Percentiles rank a stretch among this genome's conserved stretches.
These are phyloP conservation scores for Clohesyomyces aquaticus DNA, from an alignment of 495 filamentous ascomycete species.

Conservation along the genomic window DNA sequence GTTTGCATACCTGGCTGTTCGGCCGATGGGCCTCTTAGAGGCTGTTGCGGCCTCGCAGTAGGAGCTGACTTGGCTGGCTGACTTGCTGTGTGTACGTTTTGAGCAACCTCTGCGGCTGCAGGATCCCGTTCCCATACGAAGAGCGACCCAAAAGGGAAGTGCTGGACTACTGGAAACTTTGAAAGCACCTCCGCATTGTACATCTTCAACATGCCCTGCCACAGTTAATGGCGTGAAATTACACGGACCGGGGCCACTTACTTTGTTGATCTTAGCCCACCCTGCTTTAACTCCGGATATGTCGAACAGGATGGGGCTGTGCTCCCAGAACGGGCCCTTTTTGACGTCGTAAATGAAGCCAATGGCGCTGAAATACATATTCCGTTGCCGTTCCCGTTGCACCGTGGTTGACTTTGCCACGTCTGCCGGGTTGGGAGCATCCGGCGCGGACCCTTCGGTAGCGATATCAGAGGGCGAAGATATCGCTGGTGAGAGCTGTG, in stretches of 20 bases:
- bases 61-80: slow-evolving; percentile 52
- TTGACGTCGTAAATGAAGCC: slow-evolving; percentile 99
- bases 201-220: slow-evolving; percentile 73
- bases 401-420: slow-evolving; percentile 70
- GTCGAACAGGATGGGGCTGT: slow-evolving; percentile 93
- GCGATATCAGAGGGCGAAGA: slow-evolving; percentile 61
- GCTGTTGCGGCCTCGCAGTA: slow-evolving; percentile 18
- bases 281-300: slow-evolving; percentile 87
- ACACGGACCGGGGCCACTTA: slow-evolving; percentile 39
- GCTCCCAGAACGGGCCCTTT: slow-evolving; percentile 96
- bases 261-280: slow-evolving; percentile 99
- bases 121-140: slow-evolving; percentile 83
- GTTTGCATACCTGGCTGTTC: slow-evolving; percentile 20
- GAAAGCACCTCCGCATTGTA: slow-evolving; percentile 70
- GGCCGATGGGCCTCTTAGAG: slow-evolving; percentile 24
- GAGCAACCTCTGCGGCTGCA: slow-evolving; percentile 53
- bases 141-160: slow-evolving; percentile 75
- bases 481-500: slow-evolving; percentile 80
- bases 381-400: slow-evolving; percentile 66
- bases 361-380: slow-evolving; percentile 98
- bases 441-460: slow-evolving; percentile 70
- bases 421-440: slow-evolving; percentile 70
- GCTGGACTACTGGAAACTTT: slow-evolving; percentile 73
- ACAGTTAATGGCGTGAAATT: slow-evolving; percentile 29
- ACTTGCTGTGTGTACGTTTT: slow-evolving; percentile 61